Base-by-base conservation (phyloP, 1,284 basidiomycete genomes). In the Fomitopsis palustris region DNA sequence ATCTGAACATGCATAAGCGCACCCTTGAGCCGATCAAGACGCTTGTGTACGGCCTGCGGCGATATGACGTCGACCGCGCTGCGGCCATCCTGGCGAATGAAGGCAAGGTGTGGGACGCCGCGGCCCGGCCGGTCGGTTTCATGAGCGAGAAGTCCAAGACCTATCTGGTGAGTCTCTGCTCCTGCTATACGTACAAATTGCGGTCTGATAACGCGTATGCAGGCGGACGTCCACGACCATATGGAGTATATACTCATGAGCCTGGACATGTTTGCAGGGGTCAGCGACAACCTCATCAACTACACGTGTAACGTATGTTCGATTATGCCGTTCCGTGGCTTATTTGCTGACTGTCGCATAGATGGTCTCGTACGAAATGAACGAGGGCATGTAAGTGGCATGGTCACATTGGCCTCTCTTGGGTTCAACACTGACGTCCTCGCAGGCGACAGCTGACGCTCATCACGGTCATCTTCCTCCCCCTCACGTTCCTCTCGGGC, bases 331-430 rank as follows among this genome's bases (percentile, higher is more conserved):
- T 57, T 54, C 43, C 54, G 33, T 56, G 37, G 25, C 0, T 17
- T 2, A 17, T 25, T 9, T n/a, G 14, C 52, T n/a, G 47, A 56
- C 54, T n/a, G 58, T 6, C 52, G 54, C 61, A 4, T 60, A 87
- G 85, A 80, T 84, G 74, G 80, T 85, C 23, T 86, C 85, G 12
- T 86, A 87, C 70, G 81, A 88, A 67, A 87, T 85, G 83, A 89
- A 88, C 70, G 77, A 84, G 66, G 81, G 83, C 43, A 88, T 89
- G 85, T 84, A 70, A 55, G 82, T 71, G 16, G 25, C 25, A 6
- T 47, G 5, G 4, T 23, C 27, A 16, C 14, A 16, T 12, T 23
- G 10, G 14, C 16, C 21, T 16, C 27, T 14, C 14, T 9, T 5
- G 21, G 4, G 21, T 9, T 12, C 19, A 21, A n/a, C 10, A n/a